These are phyloP conservation scores for Sclerotinia sclerotiorum DNA, from an alignment of 2,329 filamentous ascomycete genomes.

Conservation along the genomic window DNA sequence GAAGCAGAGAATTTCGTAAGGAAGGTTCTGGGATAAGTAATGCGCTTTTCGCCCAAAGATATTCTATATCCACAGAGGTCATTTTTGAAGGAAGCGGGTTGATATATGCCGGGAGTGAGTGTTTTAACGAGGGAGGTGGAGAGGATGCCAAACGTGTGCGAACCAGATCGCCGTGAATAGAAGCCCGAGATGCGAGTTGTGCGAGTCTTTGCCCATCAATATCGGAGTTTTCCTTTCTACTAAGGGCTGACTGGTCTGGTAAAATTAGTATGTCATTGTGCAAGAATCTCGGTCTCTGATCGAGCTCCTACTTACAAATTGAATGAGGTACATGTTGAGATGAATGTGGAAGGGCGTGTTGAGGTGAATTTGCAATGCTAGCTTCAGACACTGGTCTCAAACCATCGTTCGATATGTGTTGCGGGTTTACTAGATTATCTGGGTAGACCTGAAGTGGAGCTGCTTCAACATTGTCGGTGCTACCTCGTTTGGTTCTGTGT, in stretches of 20 bases:
- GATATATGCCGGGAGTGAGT: conserved; percentile 63
- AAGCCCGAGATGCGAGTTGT: conserved; percentile 33
- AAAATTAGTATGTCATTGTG: conserved; percentile 19
- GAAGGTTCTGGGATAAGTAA: conserved; percentile 68
- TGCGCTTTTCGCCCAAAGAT: conserved; percentile 81
- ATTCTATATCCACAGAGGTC: conserved; percentile 77
- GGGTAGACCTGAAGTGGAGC: neutral
- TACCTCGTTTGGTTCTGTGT: conserved; percentile 10
- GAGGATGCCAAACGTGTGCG: conserved; percentile 30
- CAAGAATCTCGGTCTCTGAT: neutral
- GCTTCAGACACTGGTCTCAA: conserved; percentile 16
- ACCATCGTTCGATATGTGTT: conserved; percentile 34
- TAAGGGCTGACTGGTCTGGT: conserved; percentile 34
- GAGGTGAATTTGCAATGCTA: neutral
- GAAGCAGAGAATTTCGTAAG: conserved; percentile 78
- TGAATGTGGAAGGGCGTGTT: neutral
- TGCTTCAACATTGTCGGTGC: neutral
- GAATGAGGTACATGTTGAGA: conserved; percentile 37
- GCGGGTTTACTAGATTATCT: conserved; percentile 29
- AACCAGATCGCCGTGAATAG: conserved; percentile 35
- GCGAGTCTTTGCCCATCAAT: conserved; percentile 21
- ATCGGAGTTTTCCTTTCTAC: conserved; percentile 30
- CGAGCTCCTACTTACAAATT: conserved; percentile 37
- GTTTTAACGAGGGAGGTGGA: conserved; percentile 32
- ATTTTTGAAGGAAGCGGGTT: conserved; percentile 77